A percentile compares a stretch with the other conserved stretches of the same genome.
phyloP scores from a whole-genome alignment of 2,329 filamentous ascomycete genomes.

The Daldinia eschscholtzii region DNA sequence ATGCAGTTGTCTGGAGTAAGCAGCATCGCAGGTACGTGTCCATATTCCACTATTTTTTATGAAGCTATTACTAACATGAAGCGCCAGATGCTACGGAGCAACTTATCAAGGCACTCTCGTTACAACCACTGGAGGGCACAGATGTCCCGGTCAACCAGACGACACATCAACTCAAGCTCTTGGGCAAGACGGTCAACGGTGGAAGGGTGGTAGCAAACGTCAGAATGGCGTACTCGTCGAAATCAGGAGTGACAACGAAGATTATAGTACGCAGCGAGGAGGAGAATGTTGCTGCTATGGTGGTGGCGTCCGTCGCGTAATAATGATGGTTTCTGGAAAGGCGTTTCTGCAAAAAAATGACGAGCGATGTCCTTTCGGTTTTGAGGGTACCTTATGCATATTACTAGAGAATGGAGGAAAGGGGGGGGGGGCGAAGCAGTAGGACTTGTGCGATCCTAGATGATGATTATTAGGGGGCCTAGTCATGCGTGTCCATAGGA shows the following conservation, averaged over 20 bases:
- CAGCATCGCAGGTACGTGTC: constrained; percentile 85
- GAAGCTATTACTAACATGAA: constrained; percentile 26
- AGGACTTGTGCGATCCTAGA: constrained; percentile 19
- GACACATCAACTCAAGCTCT: constrained; percentile 93
- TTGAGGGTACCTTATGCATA: constrained; percentile 47
- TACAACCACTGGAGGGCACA: constrained; percentile 94
- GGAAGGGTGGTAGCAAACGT: constrained; percentile 89
- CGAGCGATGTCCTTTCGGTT: constrained; percentile 50
- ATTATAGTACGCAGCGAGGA: constrained; percentile 93
- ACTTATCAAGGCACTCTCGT: constrained; percentile 84
- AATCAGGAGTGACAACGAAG: constrained; percentile 95
- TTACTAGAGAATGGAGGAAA: constrained; percentile 40
- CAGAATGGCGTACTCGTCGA: constrained; percentile 93
- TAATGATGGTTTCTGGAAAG: constrained; percentile 49
- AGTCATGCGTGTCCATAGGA: constrained; percentile 32
- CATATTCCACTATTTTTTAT: not conserved
- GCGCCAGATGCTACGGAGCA: constrained; percentile 85
- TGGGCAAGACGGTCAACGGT: constrained; percentile 93
- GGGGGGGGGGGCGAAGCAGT: constrained; percentile 9
- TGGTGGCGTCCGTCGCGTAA: constrained; percentile 87
- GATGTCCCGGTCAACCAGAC: constrained; percentile 89
- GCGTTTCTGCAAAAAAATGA: constrained; percentile 52
- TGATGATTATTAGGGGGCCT: constrained; percentile 4
- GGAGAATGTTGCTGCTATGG: constrained; percentile 85
- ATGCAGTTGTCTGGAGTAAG: constrained; percentile 88